A percentile compares a stretch with the other conserved stretches of the same genome.
phyloP scores from a whole-genome alignment of 2,329 filamentous ascomycete genomes.

The Periconia digitata region DNA sequence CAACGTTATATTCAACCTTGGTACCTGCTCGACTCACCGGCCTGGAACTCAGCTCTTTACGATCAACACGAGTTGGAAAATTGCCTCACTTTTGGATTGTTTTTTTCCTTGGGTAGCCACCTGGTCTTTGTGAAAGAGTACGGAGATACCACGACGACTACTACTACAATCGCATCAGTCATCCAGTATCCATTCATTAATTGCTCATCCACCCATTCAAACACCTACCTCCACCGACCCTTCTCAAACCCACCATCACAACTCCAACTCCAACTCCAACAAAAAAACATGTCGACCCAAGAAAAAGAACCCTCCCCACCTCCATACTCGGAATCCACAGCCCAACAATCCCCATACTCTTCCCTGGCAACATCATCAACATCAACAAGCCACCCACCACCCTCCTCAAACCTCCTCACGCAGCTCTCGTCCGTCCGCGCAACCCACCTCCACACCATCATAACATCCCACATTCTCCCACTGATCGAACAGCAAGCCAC shows the following conservation, averaged over 20 bases:
- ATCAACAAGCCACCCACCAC: conserved; percentile 25
- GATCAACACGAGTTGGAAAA: too few species aligned
- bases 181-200: too few species aligned
- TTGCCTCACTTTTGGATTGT: too few species aligned
- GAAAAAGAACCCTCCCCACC: conserved; percentile 20
- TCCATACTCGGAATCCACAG: conserved; percentile 28
- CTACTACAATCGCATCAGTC: too few species aligned
- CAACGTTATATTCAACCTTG: too few species aligned
- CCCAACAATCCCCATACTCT: neutral
- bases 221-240: neutral
- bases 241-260: neutral
- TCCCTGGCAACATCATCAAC: conserved; percentile 10
- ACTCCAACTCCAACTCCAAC: neutral
- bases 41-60: too few species aligned
- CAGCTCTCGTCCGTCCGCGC: conserved; percentile 44
- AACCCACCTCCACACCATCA: conserved; percentile 43
- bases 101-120: too few species aligned
- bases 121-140: too few species aligned
- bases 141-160: too few species aligned
- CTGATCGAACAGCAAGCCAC: conserved; percentile 43
- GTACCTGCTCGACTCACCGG: too few species aligned
- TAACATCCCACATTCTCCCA: conserved; percentile 46
- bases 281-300: neutral
- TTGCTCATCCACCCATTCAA: too few species aligned
- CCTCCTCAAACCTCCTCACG: conserved; percentile 34